These are phyloP conservation scores for Inga oerstediana DNA, from an alignment of 306 rosid species.

Conservation along the genomic window DNA sequence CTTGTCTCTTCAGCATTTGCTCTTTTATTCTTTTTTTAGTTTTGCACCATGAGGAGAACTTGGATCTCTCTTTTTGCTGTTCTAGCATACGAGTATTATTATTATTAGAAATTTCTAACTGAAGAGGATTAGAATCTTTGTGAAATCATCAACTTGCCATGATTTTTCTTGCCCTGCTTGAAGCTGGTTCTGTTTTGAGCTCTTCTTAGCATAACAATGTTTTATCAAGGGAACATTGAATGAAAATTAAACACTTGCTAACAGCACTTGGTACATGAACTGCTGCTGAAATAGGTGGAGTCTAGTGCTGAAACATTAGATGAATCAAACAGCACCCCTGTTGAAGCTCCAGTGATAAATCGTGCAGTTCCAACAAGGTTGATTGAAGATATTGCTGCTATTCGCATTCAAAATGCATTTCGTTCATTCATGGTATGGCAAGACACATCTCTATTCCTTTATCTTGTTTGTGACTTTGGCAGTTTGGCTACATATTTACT, in stretches of 20 bases:
- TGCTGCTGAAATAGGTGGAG: constrained; percentile 34
- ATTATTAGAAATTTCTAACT: not conserved
- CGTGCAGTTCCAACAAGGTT: constrained; percentile 38
- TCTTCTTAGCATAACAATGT: not conserved
- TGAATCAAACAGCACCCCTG: constrained; percentile 37
- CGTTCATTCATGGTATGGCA: constrained; percentile 56
- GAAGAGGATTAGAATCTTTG: not conserved
- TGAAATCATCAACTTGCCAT: not conserved
- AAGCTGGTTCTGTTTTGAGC: not conserved
- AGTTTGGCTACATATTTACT: not conserved
- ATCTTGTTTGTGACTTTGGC: not conserved
- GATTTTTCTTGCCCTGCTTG: not conserved
- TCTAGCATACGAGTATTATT: not conserved
- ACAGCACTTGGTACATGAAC: not conserved
- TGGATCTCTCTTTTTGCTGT: constrained; percentile 11
- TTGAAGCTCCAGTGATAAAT: constrained; percentile 38
- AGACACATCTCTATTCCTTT: not conserved
- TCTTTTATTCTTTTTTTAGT: not conserved
- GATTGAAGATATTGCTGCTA: constrained; percentile 60
- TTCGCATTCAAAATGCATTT: constrained; percentile 76
- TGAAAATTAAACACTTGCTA: not conserved
- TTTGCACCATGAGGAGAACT: constrained; percentile 24
- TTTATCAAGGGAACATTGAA: not conserved
- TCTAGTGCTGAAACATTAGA: constrained; percentile 31
- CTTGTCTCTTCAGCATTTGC: constrained; percentile 3